Conservation (phyloP, 768 basidiomycete species). For the Strobilomyces dryophilus region DNA sequence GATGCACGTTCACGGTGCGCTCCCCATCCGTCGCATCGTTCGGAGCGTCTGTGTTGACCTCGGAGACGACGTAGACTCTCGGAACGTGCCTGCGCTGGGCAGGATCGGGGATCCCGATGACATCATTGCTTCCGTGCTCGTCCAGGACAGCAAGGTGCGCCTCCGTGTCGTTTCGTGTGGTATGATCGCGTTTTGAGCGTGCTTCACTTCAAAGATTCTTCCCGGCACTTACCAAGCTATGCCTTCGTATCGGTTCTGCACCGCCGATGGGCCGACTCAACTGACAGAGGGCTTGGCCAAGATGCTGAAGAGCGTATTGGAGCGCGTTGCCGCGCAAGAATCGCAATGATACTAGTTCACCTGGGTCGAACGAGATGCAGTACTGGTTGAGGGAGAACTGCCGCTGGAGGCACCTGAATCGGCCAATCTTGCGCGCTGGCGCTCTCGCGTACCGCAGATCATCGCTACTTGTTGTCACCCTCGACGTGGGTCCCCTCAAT, state of each 20-base stretch:
- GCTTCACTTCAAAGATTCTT: slow-evolving; percentile 42
- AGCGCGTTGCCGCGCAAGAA: slow-evolving; percentile 32
- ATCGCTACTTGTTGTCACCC: too few relatives aligned
- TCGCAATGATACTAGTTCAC: slow-evolving; percentile 2
- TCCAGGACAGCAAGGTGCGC: slow-evolving; percentile 61
- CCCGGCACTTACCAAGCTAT: slow-evolving; percentile 76
- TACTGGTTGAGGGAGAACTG: neutral
- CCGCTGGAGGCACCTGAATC: too few relatives aligned
- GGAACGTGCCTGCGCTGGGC: slow-evolving; percentile 71
- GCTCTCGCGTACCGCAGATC: too few relatives aligned
- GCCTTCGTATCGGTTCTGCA: slow-evolving; percentile 81
- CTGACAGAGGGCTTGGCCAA: slow-evolving; percentile 64
- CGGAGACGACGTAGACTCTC: slow-evolving; percentile 43
- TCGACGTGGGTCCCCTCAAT: too few relatives aligned
- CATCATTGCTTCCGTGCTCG: slow-evolving; percentile 72
- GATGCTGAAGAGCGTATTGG: slow-evolving; percentile 42
- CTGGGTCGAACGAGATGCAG: too few relatives aligned
- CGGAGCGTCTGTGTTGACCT: neutral
- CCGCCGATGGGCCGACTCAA: slow-evolving; percentile 63
- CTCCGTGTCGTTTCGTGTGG: neutral
- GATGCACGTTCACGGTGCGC: slow-evolving; percentile 75
- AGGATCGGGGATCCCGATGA: slow-evolving; percentile 83
- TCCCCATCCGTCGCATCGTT: neutral
- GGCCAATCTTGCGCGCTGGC: too few relatives aligned
- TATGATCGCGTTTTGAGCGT: neutral